Evolutionary conservation across 108 stramenopile genomes (phyloP).

Genomic region (Cyclotella distinguenda): DNA sequence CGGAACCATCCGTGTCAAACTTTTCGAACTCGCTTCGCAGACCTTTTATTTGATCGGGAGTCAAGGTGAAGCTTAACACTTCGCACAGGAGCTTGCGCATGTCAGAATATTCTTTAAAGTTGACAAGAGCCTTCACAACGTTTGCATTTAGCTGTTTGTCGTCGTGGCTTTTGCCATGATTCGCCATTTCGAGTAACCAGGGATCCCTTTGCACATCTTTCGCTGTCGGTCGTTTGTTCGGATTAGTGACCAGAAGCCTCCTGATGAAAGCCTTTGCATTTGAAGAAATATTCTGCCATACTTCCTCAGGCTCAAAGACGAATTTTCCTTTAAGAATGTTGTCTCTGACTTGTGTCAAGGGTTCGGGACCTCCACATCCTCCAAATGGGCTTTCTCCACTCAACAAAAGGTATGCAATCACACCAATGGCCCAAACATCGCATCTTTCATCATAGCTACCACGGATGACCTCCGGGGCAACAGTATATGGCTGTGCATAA

Average conservation of each 20-base stretch:
- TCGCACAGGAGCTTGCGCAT: slow-evolving; percentile 81
- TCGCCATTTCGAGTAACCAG: slow-evolving; percentile 59
- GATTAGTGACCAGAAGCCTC: slow-evolving; percentile 60
- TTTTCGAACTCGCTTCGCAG: slow-evolving; percentile 77
- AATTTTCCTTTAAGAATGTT: slow-evolving; percentile 56
- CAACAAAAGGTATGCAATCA: slow-evolving; percentile 85
- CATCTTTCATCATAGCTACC: slow-evolving; percentile 78
- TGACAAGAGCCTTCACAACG: slow-evolving; percentile 65
- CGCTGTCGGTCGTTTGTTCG: slow-evolving; percentile 65
- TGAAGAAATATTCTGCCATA: slow-evolving; percentile 73
- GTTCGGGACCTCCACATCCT: slow-evolving; percentile 74
- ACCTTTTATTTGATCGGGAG: slow-evolving; percentile 78
- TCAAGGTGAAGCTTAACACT: slow-evolving; percentile 79
- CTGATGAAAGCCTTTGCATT: slow-evolving; percentile 71
- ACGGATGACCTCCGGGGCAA: slow-evolving; percentile 87
- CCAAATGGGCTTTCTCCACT: slow-evolving; percentile 87
- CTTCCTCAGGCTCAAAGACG: slow-evolving; percentile 69
- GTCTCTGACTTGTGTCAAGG: slow-evolving; percentile 51
- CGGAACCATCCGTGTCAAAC: slow-evolving; percentile 73
- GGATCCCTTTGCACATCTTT: slow-evolving; percentile 63
- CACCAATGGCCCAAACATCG: slow-evolving; percentile 80
- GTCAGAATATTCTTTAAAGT: slow-evolving; percentile 76
- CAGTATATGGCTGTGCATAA: slow-evolving; percentile 60
- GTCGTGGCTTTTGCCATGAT: slow-evolving; percentile 23
- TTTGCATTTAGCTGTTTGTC: slow-evolving; percentile 57